A percentile compares a stretch with the other conserved stretches of the same genome.
Evolutionary conservation across 2,329 filamentous ascomycete species (phyloP).

Genomic region (Sarocladiaceae sp.): DNA sequence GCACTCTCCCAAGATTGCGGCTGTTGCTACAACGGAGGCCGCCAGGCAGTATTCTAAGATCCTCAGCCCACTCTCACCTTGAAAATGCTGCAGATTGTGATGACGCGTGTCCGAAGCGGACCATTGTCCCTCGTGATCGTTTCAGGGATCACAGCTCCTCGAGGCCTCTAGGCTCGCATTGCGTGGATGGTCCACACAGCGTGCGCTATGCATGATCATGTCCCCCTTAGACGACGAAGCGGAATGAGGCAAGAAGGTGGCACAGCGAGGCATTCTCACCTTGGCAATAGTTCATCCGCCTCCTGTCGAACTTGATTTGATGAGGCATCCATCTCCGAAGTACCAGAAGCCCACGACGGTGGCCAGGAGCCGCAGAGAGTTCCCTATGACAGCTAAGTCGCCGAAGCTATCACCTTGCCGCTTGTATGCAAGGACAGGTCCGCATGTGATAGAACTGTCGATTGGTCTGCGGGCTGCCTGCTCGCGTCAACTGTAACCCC

Average conservation of each 20-base stretch:
- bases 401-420: neutral
- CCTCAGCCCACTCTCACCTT: conserved; percentile 1
- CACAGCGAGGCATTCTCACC: neutral
- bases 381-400: neutral
- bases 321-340: neutral
- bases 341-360: neutral
- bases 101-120: neutral
- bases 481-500: neutral
- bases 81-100: neutral
- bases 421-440: neutral
- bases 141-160: neutral
- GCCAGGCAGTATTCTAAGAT: neutral
- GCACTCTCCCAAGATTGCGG: neutral
- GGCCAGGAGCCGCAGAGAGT: neutral
- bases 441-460: neutral
- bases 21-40: neutral
- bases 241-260: neutral
- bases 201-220: neutral
- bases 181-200: neutral
- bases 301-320: neutral
- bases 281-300: neutral
- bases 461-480: neutral
- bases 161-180: neutral
- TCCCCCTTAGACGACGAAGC: neutral
- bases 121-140: neutral